Evolutionary conservation across 2,329 filamentous ascomycete genomes (phyloP), one percentile per base, ranked within the genome.

Genomic region (Colletotrichum tropicale): DNA sequence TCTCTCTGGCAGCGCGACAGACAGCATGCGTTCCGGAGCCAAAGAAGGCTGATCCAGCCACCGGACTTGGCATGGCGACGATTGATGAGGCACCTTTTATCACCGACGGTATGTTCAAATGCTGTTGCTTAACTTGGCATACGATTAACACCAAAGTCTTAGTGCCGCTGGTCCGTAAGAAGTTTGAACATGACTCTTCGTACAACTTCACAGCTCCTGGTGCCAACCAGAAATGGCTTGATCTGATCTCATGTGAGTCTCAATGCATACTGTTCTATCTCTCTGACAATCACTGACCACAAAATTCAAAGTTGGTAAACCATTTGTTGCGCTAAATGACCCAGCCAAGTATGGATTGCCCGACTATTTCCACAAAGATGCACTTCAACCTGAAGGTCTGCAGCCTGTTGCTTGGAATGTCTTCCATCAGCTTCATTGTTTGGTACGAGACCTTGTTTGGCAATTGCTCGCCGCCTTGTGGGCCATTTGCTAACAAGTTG

Each of bases 141-240:
- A 13, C 5, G 0, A 48, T 0, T 48, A 2, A 48, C n/a, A 48
- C 18, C 18, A n/a, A 48, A 21, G 4, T 13, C 1, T 2, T 38
- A 66, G 64, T 66, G 16, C 64, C 64, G 1, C 38, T 66, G 12
- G 64, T 66, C 13, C 64, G 64, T n/a, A 66, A 66, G 36, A 66
- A 66, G 12, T 66, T 66, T 30, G 64, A 66, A 43, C 64, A 66
- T 24, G 64, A 66, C 26, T 66, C 64, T 66, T 66, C 64, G 6
- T 66, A 66, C 26, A 66, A 66, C 64, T 66, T 66, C 26, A 66
- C 64, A 43, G 64, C 64, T 9, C 64, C 64, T 0, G 64, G 64
- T 0, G 34, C 64, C 32, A 66, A 66, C 18, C 64, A 66, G 36
- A 66, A 52, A 18, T 66, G 64, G 64, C 64, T 66, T 15, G 64